Evolutionary conservation across 306 rosid species (phyloP).

Genomic region (Ormosia semicastrata): DNA sequence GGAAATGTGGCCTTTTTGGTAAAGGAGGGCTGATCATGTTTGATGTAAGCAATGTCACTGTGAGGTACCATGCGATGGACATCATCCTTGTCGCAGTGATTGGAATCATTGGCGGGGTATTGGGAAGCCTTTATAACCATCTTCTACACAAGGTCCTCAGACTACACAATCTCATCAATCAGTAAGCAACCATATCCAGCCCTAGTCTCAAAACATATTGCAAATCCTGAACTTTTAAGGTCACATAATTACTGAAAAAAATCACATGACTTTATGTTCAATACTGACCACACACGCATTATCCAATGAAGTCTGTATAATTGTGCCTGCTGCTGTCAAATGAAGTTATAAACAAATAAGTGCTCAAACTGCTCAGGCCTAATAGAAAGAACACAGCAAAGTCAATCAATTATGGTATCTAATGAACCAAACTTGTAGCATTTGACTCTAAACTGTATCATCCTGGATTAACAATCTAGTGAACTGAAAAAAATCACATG

Average conservation of each 20-base stretch:
- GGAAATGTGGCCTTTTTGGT: slow-evolving; percentile 91
- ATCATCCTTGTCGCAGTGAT: slow-evolving; percentile 58
- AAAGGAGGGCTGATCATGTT: slow-evolving; percentile 82
- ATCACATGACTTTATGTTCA: neutral
- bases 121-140: slow-evolving; percentile 82
- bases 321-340: neutral
- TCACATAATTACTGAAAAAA: neutral
- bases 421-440: neutral
- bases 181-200: slow-evolving; percentile 53
- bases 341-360: neutral
- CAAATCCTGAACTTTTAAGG: neutral
- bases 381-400: neutral
- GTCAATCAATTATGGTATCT: neutral
- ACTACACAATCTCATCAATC: slow-evolving; percentile 85
- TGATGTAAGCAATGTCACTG: slow-evolving; percentile 74
- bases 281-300: slow-evolving; percentile 1
- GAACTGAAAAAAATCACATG: neutral
- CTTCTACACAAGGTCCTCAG: slow-evolving; percentile 79
- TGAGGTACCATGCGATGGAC: slow-evolving; percentile 63
- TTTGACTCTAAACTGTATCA: neutral
- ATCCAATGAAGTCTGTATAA: neutral
- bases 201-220: neutral
- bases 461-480: neutral
- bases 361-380: neutral
- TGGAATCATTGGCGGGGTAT: slow-evolving; percentile 74